Conservation (phyloP, 2,329 filamentous ascomycete genomes). For the Aspergillus vadensis region DNA sequence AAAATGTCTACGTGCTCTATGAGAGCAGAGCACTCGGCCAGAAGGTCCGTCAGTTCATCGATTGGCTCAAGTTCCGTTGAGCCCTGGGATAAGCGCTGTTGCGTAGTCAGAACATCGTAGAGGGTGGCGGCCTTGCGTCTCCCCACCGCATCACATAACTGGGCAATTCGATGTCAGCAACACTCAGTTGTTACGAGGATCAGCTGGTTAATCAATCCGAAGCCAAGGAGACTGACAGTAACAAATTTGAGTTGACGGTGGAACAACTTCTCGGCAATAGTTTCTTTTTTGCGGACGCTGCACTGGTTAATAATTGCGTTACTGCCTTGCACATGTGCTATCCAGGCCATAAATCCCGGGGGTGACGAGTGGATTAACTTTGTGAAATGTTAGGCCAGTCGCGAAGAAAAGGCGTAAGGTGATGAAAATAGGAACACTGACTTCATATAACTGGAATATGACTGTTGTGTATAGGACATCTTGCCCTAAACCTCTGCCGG, state of each 20-base stretch:
- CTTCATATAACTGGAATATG: slow-evolving; percentile 26
- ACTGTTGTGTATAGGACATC: slow-evolving; percentile 25
- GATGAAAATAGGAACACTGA: slow-evolving; percentile 6
- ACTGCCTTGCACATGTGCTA: slow-evolving; percentile 26
- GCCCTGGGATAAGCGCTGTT: not conserved
- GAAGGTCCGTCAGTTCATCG: slow-evolving; percentile 21
- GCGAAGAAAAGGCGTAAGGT: not conserved
- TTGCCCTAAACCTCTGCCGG: slow-evolving; percentile 16
- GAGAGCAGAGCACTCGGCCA: slow-evolving; percentile 21
- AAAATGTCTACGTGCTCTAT: slow-evolving; percentile 22
- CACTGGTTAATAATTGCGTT: slow-evolving; percentile 21
- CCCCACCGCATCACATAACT: slow-evolving; percentile 23
- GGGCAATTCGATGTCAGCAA: slow-evolving; percentile 7
- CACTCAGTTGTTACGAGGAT: not conserved
- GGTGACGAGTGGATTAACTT: slow-evolving; percentile 26
- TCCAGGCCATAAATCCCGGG: slow-evolving; percentile 25
- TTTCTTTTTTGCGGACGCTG: slow-evolving; percentile 5
- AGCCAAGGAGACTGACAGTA: slow-evolving; percentile 14
- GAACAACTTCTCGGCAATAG: slow-evolving; percentile 19
- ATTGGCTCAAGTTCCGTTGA: slow-evolving; percentile 16
- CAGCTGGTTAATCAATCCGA: not conserved
- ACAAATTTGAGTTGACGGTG: slow-evolving; percentile 27
- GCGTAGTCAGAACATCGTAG: slow-evolving; percentile 17
- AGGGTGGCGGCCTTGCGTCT: slow-evolving; percentile 20
- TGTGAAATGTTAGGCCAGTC: not conserved